Evolutionary conservation across 2,329 filamentous ascomycete species (phyloP), one percentile per base, ranked within the genome.

Genomic region (Cadophora luteo-olivacea): DNA sequence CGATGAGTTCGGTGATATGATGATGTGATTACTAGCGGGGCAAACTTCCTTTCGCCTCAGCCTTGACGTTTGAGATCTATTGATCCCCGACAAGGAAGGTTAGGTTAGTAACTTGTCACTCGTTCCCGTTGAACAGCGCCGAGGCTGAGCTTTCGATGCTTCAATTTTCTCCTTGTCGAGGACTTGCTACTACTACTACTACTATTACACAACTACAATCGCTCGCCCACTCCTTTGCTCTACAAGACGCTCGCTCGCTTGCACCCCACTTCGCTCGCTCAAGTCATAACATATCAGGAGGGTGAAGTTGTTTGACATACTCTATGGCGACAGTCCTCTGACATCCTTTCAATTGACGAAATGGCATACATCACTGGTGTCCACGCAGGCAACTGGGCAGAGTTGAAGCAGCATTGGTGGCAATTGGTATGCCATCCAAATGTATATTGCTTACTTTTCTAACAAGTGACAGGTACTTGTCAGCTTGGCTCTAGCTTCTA

Each of bases 341-440:
- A 25, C 7, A 38, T 14, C 11, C 12, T 62, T 24, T 29, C 48
- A 36, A 64, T 12, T 19, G 61, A 64, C 61, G 51, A 38, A 9
- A 68, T 69, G 64, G 58, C 61, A 33, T 60, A 69, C 54, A 72
- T 72, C 41, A 68, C 64, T 32, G 68, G 68, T 32, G 67, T 75
- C 11, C 54, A 68, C 32, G 73, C 73, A 29, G 69, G 80, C n/a
- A 76, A 77, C 62, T 81, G 80, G 79, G 65, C 72, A 57, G 61
- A 71, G 14, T 79, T 82, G 78, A 79, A 73, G 63, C 64, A 72
- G 7, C 72, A 80, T 68, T 82, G 80, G 81, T 82, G 81, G 81
- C 80, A 82, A 69, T 79, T 77, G 76, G 81, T 82, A 68, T 65
- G 55, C 25, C 25, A 12, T 22, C 12, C 33, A 19, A 33, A 16